Conservation (phyloP, 306 rosid species). For the Cicer yamashitae region DNA sequence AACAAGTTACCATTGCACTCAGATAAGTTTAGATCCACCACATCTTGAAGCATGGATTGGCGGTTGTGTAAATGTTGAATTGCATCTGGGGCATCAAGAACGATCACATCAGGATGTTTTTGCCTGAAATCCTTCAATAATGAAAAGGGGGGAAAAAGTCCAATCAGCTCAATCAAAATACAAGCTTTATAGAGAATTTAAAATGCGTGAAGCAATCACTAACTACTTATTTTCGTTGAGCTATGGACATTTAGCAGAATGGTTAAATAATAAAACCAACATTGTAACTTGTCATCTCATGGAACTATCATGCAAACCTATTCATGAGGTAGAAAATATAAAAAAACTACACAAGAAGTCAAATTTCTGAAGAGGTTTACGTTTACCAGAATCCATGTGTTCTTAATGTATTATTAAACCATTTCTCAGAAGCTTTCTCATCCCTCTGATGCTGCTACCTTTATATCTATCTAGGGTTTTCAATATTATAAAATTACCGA, state of each 20-base stretch:
- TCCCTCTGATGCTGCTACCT: constrained; percentile 16
- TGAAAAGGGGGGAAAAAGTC: background rate
- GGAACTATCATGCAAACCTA: constrained; percentile 37
- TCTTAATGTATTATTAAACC: constrained; percentile 7
- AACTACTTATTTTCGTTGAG: constrained; percentile 28
- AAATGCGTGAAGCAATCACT: constrained; percentile 35
- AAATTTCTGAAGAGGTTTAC: constrained; percentile 8
- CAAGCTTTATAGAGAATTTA: constrained; percentile 31
- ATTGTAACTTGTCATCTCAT: constrained; percentile 18
- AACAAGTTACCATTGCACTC: constrained; percentile 57
- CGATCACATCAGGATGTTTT: constrained; percentile 55
- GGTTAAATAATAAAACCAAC: background rate
- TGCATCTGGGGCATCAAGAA: constrained; percentile 60
- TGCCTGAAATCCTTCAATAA: constrained; percentile 57
- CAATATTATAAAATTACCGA: constrained; percentile 10
- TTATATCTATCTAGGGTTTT: constrained; percentile 24
- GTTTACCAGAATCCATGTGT: constrained; percentile 27
- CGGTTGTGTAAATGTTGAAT: constrained; percentile 62
- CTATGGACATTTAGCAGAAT: constrained; percentile 25
- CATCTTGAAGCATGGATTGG: constrained; percentile 65
- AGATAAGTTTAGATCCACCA: constrained; percentile 58
- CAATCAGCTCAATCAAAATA: constrained; percentile 37
- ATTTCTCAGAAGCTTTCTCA: constrained; percentile 10
- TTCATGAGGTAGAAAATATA: constrained; percentile 10
- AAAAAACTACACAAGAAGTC: constrained; percentile 17